Conservation (phyloP, 2,329 filamentous ascomycete species). For the Beauveria sp. region DNA sequence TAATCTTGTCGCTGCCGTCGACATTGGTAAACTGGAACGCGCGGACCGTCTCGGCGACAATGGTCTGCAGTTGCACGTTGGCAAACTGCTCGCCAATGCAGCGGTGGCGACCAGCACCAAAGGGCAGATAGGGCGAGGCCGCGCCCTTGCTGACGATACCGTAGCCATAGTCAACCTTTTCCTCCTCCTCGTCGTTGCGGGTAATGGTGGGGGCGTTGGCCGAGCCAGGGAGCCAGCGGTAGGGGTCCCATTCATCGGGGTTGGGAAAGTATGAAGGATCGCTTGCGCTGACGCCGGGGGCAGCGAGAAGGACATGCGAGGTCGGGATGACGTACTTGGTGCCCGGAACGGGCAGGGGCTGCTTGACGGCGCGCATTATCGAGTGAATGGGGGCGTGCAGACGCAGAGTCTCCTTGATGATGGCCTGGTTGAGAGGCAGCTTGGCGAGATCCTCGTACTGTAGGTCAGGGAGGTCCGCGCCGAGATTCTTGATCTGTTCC, state of each 20-base stretch:
- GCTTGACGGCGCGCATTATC: constrained; percentile 87
- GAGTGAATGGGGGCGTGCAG: constrained; percentile 91
- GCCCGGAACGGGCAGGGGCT: constrained; percentile 73
- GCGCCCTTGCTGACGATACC: constrained; percentile 88
- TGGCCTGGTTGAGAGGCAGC: constrained; percentile 73
- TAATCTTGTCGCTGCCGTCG: constrained; percentile 60
- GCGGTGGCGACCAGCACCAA: constrained; percentile 84
- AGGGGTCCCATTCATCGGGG: constrained; percentile 77
- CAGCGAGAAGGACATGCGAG: constrained; percentile 72
- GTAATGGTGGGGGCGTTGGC: constrained; percentile 42
- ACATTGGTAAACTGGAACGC: constrained; percentile 72
- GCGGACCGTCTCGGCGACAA: constrained; percentile 68
- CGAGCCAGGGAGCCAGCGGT: constrained; percentile 72
- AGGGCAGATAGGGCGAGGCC: constrained; percentile 83
- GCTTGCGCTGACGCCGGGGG: constrained; percentile 72
- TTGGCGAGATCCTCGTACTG: constrained; percentile 70
- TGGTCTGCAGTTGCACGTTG: constrained; percentile 83
- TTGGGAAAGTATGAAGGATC: constrained; percentile 73
- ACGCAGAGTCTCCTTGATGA: constrained; percentile 87
- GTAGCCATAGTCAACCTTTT: constrained; percentile 89
- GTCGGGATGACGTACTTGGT: constrained; percentile 78
- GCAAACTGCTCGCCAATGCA: constrained; percentile 98
- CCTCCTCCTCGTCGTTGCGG: constrained; percentile 50
- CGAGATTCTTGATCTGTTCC: constrained; percentile 70
- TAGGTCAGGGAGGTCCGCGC: constrained; percentile 65